Conservation (phyloP, 805 yeast genomes). For the Candida arabinofermentans region DNA sequence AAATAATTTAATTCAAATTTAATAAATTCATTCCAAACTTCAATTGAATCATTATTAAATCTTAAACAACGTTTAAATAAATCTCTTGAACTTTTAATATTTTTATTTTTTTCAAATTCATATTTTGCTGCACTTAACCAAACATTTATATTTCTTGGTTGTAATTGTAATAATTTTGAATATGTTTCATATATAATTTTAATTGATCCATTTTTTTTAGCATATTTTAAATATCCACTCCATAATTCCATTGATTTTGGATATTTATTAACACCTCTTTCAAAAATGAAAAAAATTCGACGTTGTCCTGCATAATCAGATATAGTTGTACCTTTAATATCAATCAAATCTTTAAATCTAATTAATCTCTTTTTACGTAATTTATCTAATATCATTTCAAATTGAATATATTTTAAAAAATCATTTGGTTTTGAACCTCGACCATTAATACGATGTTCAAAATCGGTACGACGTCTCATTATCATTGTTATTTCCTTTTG, state of each 20-base stretch:
- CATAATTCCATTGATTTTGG: constrained; percentile 77
- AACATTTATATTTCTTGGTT: constrained; percentile 84
- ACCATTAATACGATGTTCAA: constrained; percentile 84
- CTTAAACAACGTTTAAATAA: constrained; percentile 81
- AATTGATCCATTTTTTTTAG: constrained; percentile 63
- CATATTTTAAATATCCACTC: constrained; percentile 68
- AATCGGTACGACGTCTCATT: constrained; percentile 92
- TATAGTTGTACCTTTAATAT: constrained; percentile 57
- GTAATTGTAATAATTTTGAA: constrained; percentile 73
- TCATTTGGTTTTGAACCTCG: constrained; percentile 79
- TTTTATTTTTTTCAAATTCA: constrained; percentile 85
- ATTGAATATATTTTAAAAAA: constrained; percentile 72
- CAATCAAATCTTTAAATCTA: constrained; percentile 55
- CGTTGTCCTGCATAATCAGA: constrained; percentile 87
- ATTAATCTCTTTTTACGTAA: constrained; percentile 67
- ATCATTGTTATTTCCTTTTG: constrained; percentile 78
- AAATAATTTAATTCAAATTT: constrained; percentile 86
- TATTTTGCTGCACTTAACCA: constrained; percentile 96
- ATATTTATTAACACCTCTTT: constrained; percentile 74
- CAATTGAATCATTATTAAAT: constrained; percentile 69
- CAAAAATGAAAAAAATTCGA: constrained; percentile 76
- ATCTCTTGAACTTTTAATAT: constrained; percentile 83
- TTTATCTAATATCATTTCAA: constrained; percentile 75
- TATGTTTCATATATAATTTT: constrained; percentile 73
- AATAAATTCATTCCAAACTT: constrained; percentile 81